phyloP scores from a whole-genome alignment of 805 yeast species.

The Saturnispora dispora region DNA sequence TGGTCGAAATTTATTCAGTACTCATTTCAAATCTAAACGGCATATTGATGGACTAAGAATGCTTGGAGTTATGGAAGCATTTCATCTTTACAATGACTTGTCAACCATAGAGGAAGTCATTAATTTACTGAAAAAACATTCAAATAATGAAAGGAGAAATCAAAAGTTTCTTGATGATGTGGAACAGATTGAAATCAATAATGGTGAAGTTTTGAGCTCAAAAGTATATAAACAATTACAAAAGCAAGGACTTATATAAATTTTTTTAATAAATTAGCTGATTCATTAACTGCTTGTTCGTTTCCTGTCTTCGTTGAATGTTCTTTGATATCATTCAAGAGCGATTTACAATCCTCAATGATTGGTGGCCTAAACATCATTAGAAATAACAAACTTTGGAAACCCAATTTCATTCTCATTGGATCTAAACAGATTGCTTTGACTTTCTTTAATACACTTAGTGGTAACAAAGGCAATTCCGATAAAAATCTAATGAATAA shows the following conservation, averaged over 20 bases:
- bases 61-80: conserved; percentile 55
- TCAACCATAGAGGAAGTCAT: conserved; percentile 59
- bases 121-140: conserved; percentile 35
- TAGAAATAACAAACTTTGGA: conserved; percentile 70
- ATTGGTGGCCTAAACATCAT: conserved; percentile 90
- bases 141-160: conserved; percentile 12
- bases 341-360: conserved; percentile 40
- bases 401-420: conserved; percentile 67
- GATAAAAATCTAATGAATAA: conserved; percentile 74
- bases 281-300: conserved; percentile 41
- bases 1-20: conserved; percentile 64
- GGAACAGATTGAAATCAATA: conserved; percentile 82
- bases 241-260: conserved; percentile 70
- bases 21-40: conserved; percentile 63
- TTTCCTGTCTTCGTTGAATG: conserved; percentile 27
- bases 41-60: conserved; percentile 69
- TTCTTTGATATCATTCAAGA: conserved; percentile 40
- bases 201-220: conserved; percentile 86
- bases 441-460: conserved; percentile 52
- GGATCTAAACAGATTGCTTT: conserved; percentile 80
- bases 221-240: conserved; percentile 77
- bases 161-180: conserved; percentile 41
- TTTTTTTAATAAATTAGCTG: conserved; percentile 37
- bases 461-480: conserved; percentile 73
- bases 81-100: conserved; percentile 50